These are phyloP conservation scores for Colletotrichum sidae DNA, from an alignment of 2,329 filamentous ascomycete genomes.

Conservation along the genomic window DNA sequence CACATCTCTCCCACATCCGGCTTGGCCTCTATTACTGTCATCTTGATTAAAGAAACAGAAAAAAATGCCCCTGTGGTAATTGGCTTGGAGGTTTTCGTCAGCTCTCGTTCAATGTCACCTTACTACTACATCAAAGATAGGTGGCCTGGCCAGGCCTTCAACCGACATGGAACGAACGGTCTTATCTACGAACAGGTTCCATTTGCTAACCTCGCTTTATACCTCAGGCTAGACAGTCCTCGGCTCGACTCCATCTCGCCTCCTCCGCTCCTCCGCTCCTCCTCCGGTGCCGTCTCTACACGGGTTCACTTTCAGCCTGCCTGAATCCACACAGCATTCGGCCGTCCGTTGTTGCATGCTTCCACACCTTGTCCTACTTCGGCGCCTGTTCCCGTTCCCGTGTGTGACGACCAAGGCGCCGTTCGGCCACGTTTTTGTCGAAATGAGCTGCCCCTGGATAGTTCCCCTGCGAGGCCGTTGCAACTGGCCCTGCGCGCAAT, in stretches of 20 bases:
- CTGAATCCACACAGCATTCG: not conserved
- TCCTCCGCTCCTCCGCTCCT: constrained; percentile 1
- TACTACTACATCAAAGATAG: no score
- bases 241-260: not conserved
- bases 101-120: no score
- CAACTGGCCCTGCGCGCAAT: constrained; percentile 20
- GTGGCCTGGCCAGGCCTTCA: no score
- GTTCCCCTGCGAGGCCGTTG: constrained; percentile 17
- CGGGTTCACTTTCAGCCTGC: not conserved
- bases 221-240: no score
- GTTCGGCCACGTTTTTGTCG: constrained; percentile 22
- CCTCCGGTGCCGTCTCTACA: not conserved
- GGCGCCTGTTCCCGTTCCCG: constrained; percentile 22
- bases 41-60: not conserved
- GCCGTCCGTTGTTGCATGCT: constrained; percentile 6
- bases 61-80: no score
- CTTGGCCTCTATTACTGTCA: not conserved
- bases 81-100: no score
- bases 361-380: constrained; percentile 26
- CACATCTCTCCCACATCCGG: constrained; percentile 13
- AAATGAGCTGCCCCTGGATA: constrained; percentile 17
- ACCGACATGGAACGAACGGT: no score
- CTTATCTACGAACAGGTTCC: no score
- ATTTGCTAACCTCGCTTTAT: not conserved
- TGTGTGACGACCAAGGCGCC: constrained; percentile 28